Percentiles rank a stretch among this genome's conserved stretches.
These are phyloP conservation scores for Ulvella scutata DNA, from an alignment of 139 green algal species.

Conservation along the genomic window DNA sequence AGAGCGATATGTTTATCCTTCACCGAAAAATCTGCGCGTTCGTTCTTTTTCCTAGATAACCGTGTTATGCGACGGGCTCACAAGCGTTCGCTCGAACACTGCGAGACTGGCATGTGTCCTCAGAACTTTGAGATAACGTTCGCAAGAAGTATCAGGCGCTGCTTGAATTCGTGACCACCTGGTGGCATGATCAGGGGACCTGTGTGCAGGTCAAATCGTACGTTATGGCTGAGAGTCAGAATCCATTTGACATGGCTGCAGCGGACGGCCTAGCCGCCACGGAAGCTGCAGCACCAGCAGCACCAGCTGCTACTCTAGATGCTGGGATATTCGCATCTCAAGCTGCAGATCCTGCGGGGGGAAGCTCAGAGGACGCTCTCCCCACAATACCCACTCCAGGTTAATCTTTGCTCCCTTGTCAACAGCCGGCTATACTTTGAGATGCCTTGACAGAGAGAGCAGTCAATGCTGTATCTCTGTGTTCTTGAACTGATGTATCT, in stretches of 20 bases:
- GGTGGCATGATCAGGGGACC: too few species aligned
- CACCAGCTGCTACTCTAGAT: background rate
- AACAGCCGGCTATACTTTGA: background rate
- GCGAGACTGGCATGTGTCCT: too few species aligned
- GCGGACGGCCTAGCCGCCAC: background rate
- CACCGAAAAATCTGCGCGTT: too few species aligned
- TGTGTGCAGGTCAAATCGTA: too few species aligned
- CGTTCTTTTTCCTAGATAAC: too few species aligned
- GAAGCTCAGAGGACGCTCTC: background rate
- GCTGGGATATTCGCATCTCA: background rate
- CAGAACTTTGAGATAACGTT: too few species aligned
- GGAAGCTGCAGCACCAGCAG: background rate
- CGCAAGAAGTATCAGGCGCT: too few species aligned
- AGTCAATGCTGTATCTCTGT: background rate
- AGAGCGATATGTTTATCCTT: too few species aligned
- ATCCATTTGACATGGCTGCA: background rate
- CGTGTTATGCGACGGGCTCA: too few species aligned
- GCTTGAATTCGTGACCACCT: too few species aligned
- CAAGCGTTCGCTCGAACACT: too few species aligned
- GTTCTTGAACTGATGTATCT: background rate
- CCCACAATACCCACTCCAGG: background rate
- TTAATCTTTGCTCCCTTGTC: background rate
- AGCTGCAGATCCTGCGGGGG: background rate
- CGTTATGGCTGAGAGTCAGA: background rate
- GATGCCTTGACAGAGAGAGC: background rate